phyloP scores from a whole-genome alignment of 179 eudicot genomes.

The Heliamphora pulchella region DNA sequence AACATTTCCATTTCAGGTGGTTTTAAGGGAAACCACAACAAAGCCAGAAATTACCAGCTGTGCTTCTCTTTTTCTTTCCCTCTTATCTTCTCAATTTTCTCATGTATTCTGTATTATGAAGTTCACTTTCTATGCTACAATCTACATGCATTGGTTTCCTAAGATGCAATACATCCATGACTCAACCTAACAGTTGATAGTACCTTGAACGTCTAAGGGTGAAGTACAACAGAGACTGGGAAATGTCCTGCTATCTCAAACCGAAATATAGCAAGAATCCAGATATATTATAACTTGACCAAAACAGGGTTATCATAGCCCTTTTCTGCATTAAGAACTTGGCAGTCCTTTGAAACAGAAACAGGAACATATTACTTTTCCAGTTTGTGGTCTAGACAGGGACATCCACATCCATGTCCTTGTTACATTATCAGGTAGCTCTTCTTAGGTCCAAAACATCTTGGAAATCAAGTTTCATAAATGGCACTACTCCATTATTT shows the following conservation, averaged over 20 bases:
- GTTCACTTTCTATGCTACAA: background rate
- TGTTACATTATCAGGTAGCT: slow-evolving; percentile 3
- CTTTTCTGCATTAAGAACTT: background rate
- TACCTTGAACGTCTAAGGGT: background rate
- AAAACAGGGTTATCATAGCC: background rate
- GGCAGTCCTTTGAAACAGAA: background rate
- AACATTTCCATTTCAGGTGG: background rate
- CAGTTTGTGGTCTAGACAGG: background rate
- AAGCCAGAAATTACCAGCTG: background rate
- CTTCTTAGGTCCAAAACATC: background rate
- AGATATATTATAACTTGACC: background rate
- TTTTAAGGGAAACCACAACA: slow-evolving; percentile 1
- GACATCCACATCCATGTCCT: background rate
- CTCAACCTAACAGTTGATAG: slow-evolving; percentile 5
- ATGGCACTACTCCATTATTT: slow-evolving; percentile 4
- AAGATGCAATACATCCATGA: background rate
- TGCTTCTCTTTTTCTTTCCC: background rate
- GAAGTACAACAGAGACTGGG: background rate
- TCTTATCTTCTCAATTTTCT: background rate
- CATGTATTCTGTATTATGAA: background rate
- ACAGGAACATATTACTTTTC: background rate
- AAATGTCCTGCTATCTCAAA: background rate
- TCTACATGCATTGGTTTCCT: background rate
- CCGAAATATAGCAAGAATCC: background rate
- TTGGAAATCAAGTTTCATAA: background rate